Conservation (phyloP, 352 stramenopile species). For the Phytophthora sojae region DNA sequence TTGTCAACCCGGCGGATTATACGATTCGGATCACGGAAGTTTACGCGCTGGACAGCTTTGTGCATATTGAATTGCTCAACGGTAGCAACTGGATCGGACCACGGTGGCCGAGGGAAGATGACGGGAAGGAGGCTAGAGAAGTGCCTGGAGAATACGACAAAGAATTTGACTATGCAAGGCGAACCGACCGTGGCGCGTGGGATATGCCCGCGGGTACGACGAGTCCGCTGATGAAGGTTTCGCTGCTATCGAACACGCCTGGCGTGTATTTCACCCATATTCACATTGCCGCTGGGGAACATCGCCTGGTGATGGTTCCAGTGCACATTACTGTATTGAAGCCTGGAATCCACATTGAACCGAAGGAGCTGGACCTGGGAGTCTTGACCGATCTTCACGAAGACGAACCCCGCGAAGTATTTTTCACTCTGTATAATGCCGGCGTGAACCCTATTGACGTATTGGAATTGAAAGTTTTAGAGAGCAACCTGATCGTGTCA, state of each 20-base stretch:
- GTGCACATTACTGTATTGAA: conserved; percentile 48
- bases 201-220: conserved; percentile 42
- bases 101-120: conserved; percentile 26
- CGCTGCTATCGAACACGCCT: conserved; percentile 29
- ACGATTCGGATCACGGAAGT: conserved; percentile 58
- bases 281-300: conserved; percentile 32
- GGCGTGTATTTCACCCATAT: conserved; percentile 53
- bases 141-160: conserved; percentile 31
- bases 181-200: conserved; percentile 40
- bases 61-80: conserved; percentile 38
- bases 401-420: conserved; percentile 34
- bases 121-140: conserved; percentile 17
- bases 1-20: conserved; percentile 54
- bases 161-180: conserved; percentile 24
- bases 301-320: conserved; percentile 40
- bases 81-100: conserved; percentile 35
- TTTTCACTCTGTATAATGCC: conserved; percentile 55
- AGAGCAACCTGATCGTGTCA: conserved; percentile 40
- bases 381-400: conserved; percentile 39
- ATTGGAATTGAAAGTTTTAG: conserved; percentile 40
- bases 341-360: conserved; percentile 48
- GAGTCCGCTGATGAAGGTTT: conserved; percentile 48
- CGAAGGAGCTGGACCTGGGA: conserved; percentile 43
- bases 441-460: conserved; percentile 46
- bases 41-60: conserved; percentile 48